A percentile compares a stretch with the other conserved stretches of the same genome.
Evolutionary conservation across 148 eudicot species (phyloP).

Genomic region (Talinum fruticosum): DNA sequence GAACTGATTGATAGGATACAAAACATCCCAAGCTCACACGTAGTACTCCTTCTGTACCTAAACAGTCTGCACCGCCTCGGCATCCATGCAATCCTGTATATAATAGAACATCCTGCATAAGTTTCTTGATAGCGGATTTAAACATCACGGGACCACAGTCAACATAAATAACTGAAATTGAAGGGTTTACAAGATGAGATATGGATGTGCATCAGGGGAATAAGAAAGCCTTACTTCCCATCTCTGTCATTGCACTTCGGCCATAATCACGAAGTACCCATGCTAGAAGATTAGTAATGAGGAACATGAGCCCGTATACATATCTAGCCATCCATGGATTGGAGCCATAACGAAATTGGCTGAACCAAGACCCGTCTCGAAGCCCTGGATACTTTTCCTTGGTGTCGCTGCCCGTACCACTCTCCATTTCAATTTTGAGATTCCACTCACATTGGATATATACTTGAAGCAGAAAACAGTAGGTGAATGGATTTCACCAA

Average conservation of each 20-base stretch:
- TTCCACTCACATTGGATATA: neutral
- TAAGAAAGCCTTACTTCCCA: conserved; percentile 49
- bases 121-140: neutral
- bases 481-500: conserved; percentile 1
- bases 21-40: conserved; percentile 83
- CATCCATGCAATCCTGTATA: conserved; percentile 60
- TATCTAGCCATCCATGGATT: conserved; percentile 97
- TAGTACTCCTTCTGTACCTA: conserved; percentile 78
- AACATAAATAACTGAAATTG: neutral
- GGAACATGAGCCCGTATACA: conserved; percentile 70
- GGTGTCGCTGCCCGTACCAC: conserved; percentile 24
- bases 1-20: conserved; percentile 49
- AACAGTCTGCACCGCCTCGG: conserved; percentile 52
- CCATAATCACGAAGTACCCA: conserved; percentile 93
- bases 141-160: neutral
- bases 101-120: neutral
- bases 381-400: conserved; percentile 52
- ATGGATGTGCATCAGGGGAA: neutral
- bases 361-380: conserved; percentile 56
- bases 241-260: conserved; percentile 39
- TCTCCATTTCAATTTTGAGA: conserved; percentile 38
- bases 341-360: conserved; percentile 60
- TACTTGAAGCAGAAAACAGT: neutral
- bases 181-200: too few species aligned
- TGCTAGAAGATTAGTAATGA: conserved; percentile 69